Evolutionary conservation across 805 yeast species (phyloP).

Genomic region (Monosporozyma siamensis): DNA sequence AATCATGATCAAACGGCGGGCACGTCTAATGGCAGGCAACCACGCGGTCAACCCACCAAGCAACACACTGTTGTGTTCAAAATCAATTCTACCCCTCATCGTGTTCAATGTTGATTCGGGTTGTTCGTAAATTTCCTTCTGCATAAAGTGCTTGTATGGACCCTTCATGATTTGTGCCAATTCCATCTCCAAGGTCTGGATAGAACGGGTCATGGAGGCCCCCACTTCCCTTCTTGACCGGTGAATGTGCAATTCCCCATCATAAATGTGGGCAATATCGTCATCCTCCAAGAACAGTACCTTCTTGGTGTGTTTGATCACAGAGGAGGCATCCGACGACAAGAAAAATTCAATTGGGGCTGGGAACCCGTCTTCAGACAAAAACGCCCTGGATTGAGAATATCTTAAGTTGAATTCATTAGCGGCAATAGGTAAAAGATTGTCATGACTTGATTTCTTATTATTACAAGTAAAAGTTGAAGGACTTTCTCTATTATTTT

Average conservation of each 20-base stretch:
- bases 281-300: constrained; percentile 95
- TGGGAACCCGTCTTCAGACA: constrained; percentile 87
- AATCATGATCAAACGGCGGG: constrained; percentile 93
- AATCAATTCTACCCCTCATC: constrained; percentile 98
- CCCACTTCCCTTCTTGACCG: constrained; percentile 84
- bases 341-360: constrained; percentile 92
- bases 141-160: constrained; percentile 92
- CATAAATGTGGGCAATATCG: constrained; percentile 95
- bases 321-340: constrained; percentile 96
- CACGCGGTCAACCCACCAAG: constrained; percentile 85
- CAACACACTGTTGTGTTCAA: constrained; percentile 63
- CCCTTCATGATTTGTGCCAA: constrained; percentile 98
- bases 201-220: constrained; percentile 88
- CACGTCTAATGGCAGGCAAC: constrained; percentile 82
- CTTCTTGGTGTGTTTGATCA: constrained; percentile 92
- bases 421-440: constrained; percentile 45
- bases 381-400: constrained; percentile 92
- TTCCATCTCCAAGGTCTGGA: constrained; percentile 94
- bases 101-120: constrained; percentile 98
- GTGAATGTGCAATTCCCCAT: constrained; percentile 97
- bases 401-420: constrained; percentile 57
- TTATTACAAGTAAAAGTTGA: constrained; percentile 6
- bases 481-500: constrained; percentile 6
- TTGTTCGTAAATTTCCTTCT: constrained; percentile 96
- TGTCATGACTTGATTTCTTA: constrained; percentile 4